These are phyloP conservation scores for Agaricus sinodeliciosus DNA, from an alignment of 768 basidiomycete genomes.

Conservation along the genomic window DNA sequence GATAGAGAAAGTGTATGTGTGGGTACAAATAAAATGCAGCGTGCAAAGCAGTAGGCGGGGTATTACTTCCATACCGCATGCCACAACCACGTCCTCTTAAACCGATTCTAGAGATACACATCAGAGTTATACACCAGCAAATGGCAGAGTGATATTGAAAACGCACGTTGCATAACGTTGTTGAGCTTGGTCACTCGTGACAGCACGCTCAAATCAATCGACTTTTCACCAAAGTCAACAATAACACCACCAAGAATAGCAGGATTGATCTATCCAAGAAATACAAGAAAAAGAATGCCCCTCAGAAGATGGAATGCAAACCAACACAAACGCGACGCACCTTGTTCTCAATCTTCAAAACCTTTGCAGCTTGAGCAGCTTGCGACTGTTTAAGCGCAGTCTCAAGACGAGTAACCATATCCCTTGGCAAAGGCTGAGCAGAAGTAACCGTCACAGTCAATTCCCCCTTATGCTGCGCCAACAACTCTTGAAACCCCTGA, in stretches of 20 bases:
- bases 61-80: not conserved
- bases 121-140: not conserved
- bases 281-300: not conserved
- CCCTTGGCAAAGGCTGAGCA: constrained; percentile 72
- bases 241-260: constrained; percentile 87
- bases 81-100: not conserved
- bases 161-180: constrained; percentile 75
- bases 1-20: constrained; percentile 3
- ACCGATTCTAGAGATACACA: constrained; percentile 5
- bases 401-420: constrained; percentile 74
- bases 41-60: not conserved
- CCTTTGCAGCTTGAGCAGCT: constrained; percentile 81
- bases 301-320: not conserved
- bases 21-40: not conserved
- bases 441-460: constrained; percentile 90
- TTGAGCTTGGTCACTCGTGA: constrained; percentile 95
- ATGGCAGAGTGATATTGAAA: not conserved
- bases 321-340: constrained; percentile 31
- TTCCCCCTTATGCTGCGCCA: constrained; percentile 87
- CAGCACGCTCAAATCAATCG: constrained; percentile 91
- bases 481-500: constrained; percentile 85
- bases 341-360: constrained; percentile 88
- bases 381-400: constrained; percentile 79
- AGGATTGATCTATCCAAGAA: constrained; percentile 68
- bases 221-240: constrained; percentile 98